These are phyloP conservation scores for Phytophthora ramorum DNA, from an alignment of 352 stramenopile genomes.

Conservation along the genomic window DNA sequence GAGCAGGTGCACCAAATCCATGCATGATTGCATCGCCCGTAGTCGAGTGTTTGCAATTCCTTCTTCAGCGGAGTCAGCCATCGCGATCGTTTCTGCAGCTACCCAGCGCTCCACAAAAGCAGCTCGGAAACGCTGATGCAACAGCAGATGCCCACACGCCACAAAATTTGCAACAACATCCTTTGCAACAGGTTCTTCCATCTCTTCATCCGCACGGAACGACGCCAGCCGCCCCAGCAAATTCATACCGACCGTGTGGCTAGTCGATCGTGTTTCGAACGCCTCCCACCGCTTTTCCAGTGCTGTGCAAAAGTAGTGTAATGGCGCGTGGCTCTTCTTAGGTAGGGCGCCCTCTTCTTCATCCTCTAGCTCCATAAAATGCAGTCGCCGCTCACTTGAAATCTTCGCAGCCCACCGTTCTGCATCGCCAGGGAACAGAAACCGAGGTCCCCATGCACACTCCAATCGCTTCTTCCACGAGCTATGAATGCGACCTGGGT, in stretches of 20 bases:
- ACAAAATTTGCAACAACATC: constrained; percentile 63
- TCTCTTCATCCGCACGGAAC: constrained; percentile 46
- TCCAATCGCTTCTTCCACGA: constrained; percentile 70
- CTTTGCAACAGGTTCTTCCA: constrained; percentile 62
- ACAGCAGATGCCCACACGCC: constrained; percentile 60
- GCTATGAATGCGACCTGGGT: constrained; percentile 40
- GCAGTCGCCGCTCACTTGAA: constrained; percentile 8
- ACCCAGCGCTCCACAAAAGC: constrained; percentile 80
- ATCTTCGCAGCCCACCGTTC: constrained; percentile 34
- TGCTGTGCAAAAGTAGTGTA: constrained; percentile 55
- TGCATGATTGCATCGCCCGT: constrained; percentile 69
- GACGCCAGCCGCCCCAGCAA: constrained; percentile 56
- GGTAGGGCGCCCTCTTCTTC: constrained; percentile 21
- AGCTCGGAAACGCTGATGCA: constrained; percentile 78
- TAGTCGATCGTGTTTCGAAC: constrained; percentile 65
- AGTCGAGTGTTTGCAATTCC: constrained; percentile 54
- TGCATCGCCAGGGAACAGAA: constrained; percentile 45
- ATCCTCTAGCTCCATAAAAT: constrained; percentile 36
- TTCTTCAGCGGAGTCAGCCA: constrained; percentile 53
- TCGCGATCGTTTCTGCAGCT: constrained; percentile 51
- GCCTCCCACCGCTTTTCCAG: constrained; percentile 57
- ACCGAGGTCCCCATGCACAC: constrained; percentile 64
- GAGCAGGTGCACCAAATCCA: constrained; percentile 86
- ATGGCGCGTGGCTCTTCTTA: constrained; percentile 40
- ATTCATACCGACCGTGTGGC: constrained; percentile 56